Evolutionary conservation across 2,329 filamentous ascomycete species (phyloP).

Genomic region (Monosporascus cannonballus): DNA sequence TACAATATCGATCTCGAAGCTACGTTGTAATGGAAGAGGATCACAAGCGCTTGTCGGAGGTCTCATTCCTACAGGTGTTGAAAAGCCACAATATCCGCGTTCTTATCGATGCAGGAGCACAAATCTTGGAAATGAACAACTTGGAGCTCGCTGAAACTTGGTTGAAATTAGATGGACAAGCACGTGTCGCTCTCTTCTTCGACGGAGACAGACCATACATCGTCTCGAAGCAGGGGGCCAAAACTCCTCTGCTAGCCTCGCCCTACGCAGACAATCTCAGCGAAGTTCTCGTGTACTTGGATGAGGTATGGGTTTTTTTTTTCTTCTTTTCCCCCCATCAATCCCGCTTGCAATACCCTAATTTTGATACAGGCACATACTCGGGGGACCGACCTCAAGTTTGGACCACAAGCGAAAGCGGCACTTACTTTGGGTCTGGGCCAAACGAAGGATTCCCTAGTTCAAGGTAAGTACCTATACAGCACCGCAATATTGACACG

Average conservation of each 20-base stretch:
- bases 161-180: constrained; percentile 39
- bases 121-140: constrained; percentile 58
- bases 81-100: constrained; percentile 35
- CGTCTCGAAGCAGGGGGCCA: constrained; percentile 29
- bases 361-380: constrained; percentile 41
- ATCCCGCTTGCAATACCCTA: not conserved
- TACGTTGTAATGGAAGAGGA: constrained; percentile 34
- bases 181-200: constrained; percentile 50
- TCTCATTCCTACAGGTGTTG: constrained; percentile 36
- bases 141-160: constrained; percentile 40
- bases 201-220: constrained; percentile 40
- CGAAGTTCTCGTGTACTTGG: constrained; percentile 51
- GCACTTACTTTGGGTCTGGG: constrained; percentile 51
- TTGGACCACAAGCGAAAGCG: constrained; percentile 39
- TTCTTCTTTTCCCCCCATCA: not conserved
- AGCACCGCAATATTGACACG: not conserved
- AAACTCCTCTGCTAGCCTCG: constrained; percentile 42
- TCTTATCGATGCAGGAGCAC: constrained; percentile 59
- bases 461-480: constrained; percentile 42
- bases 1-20: constrained; percentile 42
- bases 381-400: constrained; percentile 52
- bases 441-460: constrained; percentile 54
- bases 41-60: constrained; percentile 37
- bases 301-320: constrained; percentile 32
- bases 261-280: constrained; percentile 48